These are phyloP conservation scores for Fraxinus platypoda DNA, from an alignment of 305 asterid species.

Conservation along the genomic window DNA sequence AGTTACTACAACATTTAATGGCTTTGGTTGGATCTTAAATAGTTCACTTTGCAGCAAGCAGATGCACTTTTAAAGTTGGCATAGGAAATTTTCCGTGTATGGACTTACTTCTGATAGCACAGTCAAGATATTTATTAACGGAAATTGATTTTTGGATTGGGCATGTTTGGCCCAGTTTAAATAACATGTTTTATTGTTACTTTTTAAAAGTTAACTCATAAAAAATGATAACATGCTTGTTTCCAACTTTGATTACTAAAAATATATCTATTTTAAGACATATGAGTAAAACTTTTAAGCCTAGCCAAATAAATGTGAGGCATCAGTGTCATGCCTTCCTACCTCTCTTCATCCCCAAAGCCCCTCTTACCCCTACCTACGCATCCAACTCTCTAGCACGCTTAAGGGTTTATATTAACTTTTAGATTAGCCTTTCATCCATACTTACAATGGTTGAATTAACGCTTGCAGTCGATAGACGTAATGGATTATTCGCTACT, in stretches of 20 bases:
- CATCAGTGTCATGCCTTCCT: not conserved
- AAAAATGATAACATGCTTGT: not conserved
- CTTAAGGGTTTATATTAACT: not conserved
- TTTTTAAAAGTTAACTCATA: not conserved
- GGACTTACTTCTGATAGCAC: not conserved
- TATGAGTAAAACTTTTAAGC: not conserved
- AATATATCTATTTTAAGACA: not conserved
- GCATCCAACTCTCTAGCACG: not conserved
- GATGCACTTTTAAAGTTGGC: not conserved
- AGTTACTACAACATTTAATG: not conserved
- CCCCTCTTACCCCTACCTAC: not conserved
- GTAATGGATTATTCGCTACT: slow-evolving; percentile 79
- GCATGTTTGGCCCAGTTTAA: not conserved
- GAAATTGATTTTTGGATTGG: slow-evolving; percentile 1
- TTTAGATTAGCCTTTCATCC: not conserved
- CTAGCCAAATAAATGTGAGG: not conserved
- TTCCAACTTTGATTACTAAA: not conserved
- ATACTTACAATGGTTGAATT: not conserved
- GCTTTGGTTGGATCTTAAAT: not conserved
- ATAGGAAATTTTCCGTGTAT: not conserved
- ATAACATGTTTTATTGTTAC: not conserved
- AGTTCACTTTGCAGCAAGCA: not conserved
- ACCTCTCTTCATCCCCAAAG: not conserved
- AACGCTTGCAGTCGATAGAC: slow-evolving; percentile 54
- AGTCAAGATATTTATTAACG: not conserved